A percentile compares a stretch with the other conserved stretches of the same genome.
Conservation (phyloP, 2,329 filamentous ascomycete species). For the Apiospora malaysiana region DNA sequence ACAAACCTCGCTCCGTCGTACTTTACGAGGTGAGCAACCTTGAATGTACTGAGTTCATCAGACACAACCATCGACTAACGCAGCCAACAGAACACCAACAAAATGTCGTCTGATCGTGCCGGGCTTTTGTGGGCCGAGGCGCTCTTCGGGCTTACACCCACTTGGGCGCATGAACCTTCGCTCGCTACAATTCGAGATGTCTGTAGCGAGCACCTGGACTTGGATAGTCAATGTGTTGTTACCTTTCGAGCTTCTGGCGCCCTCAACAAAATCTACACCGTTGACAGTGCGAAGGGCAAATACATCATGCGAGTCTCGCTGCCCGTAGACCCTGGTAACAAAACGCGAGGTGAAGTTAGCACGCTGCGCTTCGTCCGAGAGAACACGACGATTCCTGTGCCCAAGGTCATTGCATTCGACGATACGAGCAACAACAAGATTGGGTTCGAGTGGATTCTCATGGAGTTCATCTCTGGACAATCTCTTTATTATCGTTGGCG, state of each 20-base stretch:
- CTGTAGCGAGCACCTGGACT: neutral
- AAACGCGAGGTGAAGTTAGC: slow-evolving; percentile 46
- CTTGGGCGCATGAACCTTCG: neutral
- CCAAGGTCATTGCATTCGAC: slow-evolving; percentile 42
- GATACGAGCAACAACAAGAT: slow-evolving; percentile 41
- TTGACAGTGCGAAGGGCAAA: slow-evolving; percentile 20
- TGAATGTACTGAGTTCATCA: too few relatives aligned
- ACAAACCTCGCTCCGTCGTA: too few relatives aligned
- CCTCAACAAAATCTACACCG: slow-evolving; percentile 35
- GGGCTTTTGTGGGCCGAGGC: neutral
- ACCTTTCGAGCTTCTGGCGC: slow-evolving; percentile 26
- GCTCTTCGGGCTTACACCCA: neutral
- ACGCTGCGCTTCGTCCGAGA: slow-evolving; percentile 42
- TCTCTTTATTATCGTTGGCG: slow-evolving; percentile 33
- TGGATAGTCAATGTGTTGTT: slow-evolving; percentile 24
- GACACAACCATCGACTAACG: too few relatives aligned
- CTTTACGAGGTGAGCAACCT: too few relatives aligned
- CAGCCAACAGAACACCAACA: neutral
- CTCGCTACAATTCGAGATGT: neutral
- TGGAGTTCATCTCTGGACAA: slow-evolving; percentile 38
- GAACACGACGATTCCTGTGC: slow-evolving; percentile 41
- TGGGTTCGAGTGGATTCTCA: slow-evolving; percentile 49
- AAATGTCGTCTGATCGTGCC: neutral
- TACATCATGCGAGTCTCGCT: slow-evolving; percentile 43
- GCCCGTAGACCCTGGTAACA: slow-evolving; percentile 43